A percentile compares a stretch with the other conserved stretches of the same genome.
phyloP scores from a whole-genome alignment of 2,329 filamentous ascomycete genomes.

The Scedosporium dehoogii region DNA sequence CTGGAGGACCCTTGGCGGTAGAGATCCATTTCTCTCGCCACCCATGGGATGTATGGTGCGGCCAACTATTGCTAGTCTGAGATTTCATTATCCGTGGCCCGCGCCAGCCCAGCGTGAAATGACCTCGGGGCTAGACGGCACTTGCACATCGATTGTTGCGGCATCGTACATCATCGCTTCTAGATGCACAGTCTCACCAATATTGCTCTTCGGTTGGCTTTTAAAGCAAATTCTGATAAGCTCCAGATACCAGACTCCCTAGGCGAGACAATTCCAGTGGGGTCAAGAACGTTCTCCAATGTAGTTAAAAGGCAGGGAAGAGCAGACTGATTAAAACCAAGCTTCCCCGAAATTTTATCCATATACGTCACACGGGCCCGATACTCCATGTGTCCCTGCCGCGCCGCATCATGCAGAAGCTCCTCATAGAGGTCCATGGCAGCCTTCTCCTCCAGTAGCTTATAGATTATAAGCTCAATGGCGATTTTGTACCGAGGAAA shows the following conservation, averaged over 20 bases:
- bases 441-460: not conserved
- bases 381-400: constrained; percentile 1
- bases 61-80: no score
- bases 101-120: no score
- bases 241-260: constrained; percentile 28
- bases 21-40: no score
- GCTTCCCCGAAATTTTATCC: constrained; percentile 25
- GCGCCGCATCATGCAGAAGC: constrained; percentile 13
- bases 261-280: constrained; percentile 25
- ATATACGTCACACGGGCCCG: constrained; percentile 10
- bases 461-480: constrained; percentile 8
- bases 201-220: no score
- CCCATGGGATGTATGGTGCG: no score
- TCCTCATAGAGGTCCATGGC: not conserved
- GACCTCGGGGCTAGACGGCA: no score
- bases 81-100: no score
- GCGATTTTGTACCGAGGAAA: constrained; percentile 9
- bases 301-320: constrained; percentile 28
- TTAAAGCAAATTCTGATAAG: not conserved
- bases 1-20: no score
- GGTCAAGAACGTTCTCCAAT: constrained; percentile 27
- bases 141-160: no score
- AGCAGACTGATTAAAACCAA: constrained; percentile 27
- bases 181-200: no score
- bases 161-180: no score